Base-by-base conservation (phyloP, 495 filamentous ascomycete species). In the Penicillium simplicissimum region DNA sequence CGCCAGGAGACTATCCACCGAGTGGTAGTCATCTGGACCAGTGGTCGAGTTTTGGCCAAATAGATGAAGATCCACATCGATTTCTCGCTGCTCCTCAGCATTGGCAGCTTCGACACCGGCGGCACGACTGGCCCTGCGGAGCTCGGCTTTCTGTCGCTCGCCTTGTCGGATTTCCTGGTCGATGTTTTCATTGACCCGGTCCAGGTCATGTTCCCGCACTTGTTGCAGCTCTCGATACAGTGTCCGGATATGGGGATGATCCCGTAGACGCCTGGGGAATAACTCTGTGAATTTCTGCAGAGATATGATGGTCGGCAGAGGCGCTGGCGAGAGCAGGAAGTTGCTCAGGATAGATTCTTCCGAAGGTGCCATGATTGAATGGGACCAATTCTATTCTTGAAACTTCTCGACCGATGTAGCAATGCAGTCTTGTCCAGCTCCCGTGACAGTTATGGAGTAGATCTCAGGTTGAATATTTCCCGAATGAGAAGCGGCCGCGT, bases 171-270 rank as follows among this genome's bases (percentile, higher is more conserved):
- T 78, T 73, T 96, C 89, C 8, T 74, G 71, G 38, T 84, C 82
- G 64, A 96, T 91, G 57, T 88, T 88, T 40, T 79, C 80, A 55
- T 85, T 81, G 23, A 96, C 86, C 13, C 76, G 73, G 63, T 92
- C 88, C 61, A 89, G 84, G 42, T 90, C 78, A 45, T 86, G 81
- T 58, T 88, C 85, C 17, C 92, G 84, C 60, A 88, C 82, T 49
- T 85, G 81, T 65, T 93, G 88, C 13, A 96, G 78, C 72, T 94
- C 90, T 11, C 88, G 84, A 66, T 95, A 96, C n/a, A 96, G 77
- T 4, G 80, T 78, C 58, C 84, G 83, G 59, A 96, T 83, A 60
- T 90, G 87, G 0, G 91, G 87, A 43, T 90, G 89, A 36, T 81
- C 78, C 55, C 87, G 89, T 58, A 88, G 79, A 5, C 84, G 74